phyloP scores from a whole-genome alignment of 768 basidiomycete species.

The Amanita fuliginea region DNA sequence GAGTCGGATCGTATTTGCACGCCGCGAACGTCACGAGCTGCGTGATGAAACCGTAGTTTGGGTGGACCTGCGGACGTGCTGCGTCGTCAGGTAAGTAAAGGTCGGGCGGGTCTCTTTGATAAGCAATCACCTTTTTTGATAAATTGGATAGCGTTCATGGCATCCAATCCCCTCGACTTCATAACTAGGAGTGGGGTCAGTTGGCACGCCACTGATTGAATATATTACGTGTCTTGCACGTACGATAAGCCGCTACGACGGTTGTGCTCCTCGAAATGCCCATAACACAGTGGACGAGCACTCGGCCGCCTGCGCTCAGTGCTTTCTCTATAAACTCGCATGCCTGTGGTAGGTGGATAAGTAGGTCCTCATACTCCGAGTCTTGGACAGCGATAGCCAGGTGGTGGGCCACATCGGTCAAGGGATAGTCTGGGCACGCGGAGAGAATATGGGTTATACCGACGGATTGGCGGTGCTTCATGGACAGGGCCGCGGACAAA shows the following conservation, averaged over 20 bases:
- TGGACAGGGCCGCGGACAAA: constrained; percentile 23
- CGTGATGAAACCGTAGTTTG: constrained; percentile 46
- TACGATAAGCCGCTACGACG: constrained; percentile 44
- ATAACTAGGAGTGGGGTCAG: no score
- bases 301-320: constrained; percentile 36
- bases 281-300: constrained; percentile 67
- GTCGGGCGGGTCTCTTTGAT: neutral
- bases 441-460: constrained; percentile 46
- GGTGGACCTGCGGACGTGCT: constrained; percentile 30
- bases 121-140: constrained; percentile 28
- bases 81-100: neutral
- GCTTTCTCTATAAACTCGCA: constrained; percentile 56
- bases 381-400: constrained; percentile 31
- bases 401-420: constrained; percentile 29
- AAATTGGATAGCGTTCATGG: constrained; percentile 33
- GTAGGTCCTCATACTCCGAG: constrained; percentile 39
- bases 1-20: constrained; percentile 35
- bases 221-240: constrained; percentile 14
- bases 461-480: constrained; percentile 17
- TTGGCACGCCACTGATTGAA: constrained; percentile 21
- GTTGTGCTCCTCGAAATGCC: constrained; percentile 63
- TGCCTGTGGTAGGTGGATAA: constrained; percentile 50
- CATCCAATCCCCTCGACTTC: constrained; percentile 30
- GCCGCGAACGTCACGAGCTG: constrained; percentile 45
- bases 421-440: constrained; percentile 43